Percentiles rank a stretch among this genome's conserved stretches.
Evolutionary conservation across 352 stramenopile species (phyloP).

Genomic region (Halophytophthora batemanensis): DNA sequence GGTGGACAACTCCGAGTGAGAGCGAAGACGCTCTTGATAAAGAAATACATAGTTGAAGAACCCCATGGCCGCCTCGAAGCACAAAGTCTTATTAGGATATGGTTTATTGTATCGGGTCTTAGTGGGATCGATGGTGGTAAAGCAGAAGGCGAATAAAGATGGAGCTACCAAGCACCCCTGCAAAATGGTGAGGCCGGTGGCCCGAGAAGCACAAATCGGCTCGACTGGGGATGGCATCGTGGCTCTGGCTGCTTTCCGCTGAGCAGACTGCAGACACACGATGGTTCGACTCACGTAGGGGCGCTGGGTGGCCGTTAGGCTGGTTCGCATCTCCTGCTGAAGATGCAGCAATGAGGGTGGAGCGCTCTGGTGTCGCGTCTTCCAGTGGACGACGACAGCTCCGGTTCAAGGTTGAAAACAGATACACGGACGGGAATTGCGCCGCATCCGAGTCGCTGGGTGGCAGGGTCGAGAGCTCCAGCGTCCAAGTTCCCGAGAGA

Average conservation of each 20-base stretch:
- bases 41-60: too few relatives aligned
- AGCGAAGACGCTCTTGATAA: neutral
- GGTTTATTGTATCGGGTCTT: constrained; percentile 33
- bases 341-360: too few relatives aligned
- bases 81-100: constrained; percentile 12
- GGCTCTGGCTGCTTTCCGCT: constrained; percentile 24
- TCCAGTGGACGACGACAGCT: too few relatives aligned
- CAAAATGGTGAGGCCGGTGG: too few relatives aligned
- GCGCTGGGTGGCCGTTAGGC: constrained; percentile 24
- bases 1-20: constrained; percentile 17
- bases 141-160: constrained; percentile 20
- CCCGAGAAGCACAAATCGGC: too few relatives aligned
- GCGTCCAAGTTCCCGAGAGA: constrained; percentile 9
- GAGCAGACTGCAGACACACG: constrained; percentile 24
- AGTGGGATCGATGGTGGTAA: constrained; percentile 13
- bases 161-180: constrained; percentile 14
- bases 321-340: constrained; percentile 16
- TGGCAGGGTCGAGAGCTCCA: too few relatives aligned
- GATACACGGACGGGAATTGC: too few relatives aligned
- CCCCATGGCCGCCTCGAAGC: too few relatives aligned
- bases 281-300: constrained; percentile 3
- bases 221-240: constrained; percentile 15
- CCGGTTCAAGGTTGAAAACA: too few relatives aligned
- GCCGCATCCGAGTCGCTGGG: too few relatives aligned
- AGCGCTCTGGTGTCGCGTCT: too few relatives aligned